phyloP scores from a whole-genome alignment of 2,329 filamentous ascomycete species.

The Alternaria sp. region DNA sequence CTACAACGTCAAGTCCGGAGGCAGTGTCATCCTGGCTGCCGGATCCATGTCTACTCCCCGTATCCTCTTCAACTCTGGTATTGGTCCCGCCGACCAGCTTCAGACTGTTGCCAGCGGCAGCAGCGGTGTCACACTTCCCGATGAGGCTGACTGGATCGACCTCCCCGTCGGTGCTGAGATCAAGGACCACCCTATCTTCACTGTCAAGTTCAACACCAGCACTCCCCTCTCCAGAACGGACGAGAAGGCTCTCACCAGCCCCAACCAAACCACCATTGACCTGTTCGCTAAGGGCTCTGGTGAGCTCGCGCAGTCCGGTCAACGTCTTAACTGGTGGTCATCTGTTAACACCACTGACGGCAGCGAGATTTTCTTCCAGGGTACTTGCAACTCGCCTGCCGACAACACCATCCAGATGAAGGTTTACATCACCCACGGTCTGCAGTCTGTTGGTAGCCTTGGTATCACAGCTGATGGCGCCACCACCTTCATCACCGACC shows the following conservation, averaged over 20 bases:
- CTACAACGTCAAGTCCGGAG: constrained; percentile 65
- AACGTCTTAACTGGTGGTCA: constrained; percentile 60
- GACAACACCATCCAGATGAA: constrained; percentile 49
- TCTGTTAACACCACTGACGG: constrained; percentile 55
- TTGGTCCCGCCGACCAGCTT: constrained; percentile 65
- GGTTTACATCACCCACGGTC: constrained; percentile 68
- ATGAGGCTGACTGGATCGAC: constrained; percentile 57
- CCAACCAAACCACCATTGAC: constrained; percentile 40
- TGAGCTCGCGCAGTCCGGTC: constrained; percentile 56
- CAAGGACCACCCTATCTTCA: constrained; percentile 51
- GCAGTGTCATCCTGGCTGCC: constrained; percentile 71
- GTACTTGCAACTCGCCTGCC: constrained; percentile 55
- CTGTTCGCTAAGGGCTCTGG: constrained; percentile 50
- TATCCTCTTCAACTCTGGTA: constrained; percentile 72
- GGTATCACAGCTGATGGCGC: constrained; percentile 48
- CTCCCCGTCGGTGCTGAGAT: constrained; percentile 58
- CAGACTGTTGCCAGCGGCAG: constrained; percentile 53
- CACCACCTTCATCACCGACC: constrained; percentile 57
- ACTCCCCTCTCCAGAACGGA: constrained; percentile 29
- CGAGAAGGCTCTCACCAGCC: constrained; percentile 34
- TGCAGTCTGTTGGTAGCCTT: constrained; percentile 67
- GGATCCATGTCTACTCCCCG: constrained; percentile 74
- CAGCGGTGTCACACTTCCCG: constrained; percentile 53
- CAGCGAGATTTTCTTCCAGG: constrained; percentile 51
- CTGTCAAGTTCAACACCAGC: constrained; percentile 43